Base-by-base conservation (phyloP, 768 basidiomycete species). In the Boletus tylopilopsis region DNA sequence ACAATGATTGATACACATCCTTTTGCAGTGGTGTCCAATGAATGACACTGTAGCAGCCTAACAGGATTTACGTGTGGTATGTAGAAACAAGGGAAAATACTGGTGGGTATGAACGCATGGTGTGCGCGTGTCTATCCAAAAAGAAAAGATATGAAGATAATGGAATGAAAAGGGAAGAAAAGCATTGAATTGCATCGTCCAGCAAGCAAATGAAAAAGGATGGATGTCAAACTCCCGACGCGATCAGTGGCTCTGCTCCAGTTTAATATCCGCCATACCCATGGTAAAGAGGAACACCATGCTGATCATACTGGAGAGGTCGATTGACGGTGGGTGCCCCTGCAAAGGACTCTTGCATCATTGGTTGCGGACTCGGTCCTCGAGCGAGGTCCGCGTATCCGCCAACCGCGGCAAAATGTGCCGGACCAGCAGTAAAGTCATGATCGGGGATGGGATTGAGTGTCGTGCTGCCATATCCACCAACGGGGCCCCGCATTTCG, bases 371-470 rank as follows among this genome's bases (percentile, higher is more conserved):
- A 68, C 81, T 86, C 9, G 82, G 73, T 27, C 86, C 89, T 53
- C 89, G 85, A 48, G 87, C 77, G 40, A 90, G 76, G 64, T 91
- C 87, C 40, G 87, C 90, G 59, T 92, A 92, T 19, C 87, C 87
- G 49, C 86, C 88, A 48, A 87, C 80, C 22, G 86, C 80, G 13
- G 82, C 81, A 38, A 84, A 73, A 42, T 70, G 62, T 15, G 74
- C 54, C 22, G 81, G 62, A 22, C 81, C 82, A 45, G 85, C 76
- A 29, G 87, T 87, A 65, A 88, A 89, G 66, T 91, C 89, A 61
- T 90, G 87, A 16, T 88, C 79, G 34, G 82, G 84, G 39, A 86
- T 63, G 39, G 76, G 75, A 49, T 71, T 66, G 43, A 79, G 68
- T 35, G 55, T 24, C 36, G 63, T 22, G 25, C 52, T 25, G 24